These are phyloP conservation scores for Diaporthe caulivora DNA, from an alignment of 2,329 filamentous ascomycete species.

Conservation along the genomic window DNA sequence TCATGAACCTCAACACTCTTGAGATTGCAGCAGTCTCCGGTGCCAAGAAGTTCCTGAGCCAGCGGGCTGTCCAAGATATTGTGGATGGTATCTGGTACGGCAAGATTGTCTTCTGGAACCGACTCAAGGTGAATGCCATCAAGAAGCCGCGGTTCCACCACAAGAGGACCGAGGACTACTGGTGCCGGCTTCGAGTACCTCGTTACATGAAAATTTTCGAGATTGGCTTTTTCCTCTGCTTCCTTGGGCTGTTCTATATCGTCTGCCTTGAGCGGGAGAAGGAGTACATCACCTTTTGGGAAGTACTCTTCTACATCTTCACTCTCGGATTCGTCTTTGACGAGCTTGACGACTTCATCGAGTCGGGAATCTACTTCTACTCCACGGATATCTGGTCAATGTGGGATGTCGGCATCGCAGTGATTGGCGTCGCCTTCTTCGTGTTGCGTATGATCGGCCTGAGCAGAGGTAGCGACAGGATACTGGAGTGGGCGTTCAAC, in stretches of 20 bases:
- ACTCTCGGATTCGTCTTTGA: slow-evolving; percentile 30
- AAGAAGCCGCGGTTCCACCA: slow-evolving; percentile 78
- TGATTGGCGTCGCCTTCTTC: slow-evolving; percentile 61
- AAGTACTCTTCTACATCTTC: slow-evolving; percentile 30
- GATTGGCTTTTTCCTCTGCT: slow-evolving; percentile 76
- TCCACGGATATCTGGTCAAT: slow-evolving; percentile 35
- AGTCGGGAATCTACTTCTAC: slow-evolving; percentile 35
- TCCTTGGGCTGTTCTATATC: slow-evolving; percentile 49
- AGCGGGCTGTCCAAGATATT: slow-evolving; percentile 77
- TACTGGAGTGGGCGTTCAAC: slow-evolving; percentile 30
- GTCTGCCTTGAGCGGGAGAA: slow-evolving; percentile 29
- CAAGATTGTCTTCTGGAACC: slow-evolving; percentile 81
- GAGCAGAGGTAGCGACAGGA: slow-evolving; percentile 11
- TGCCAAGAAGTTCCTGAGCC: slow-evolving; percentile 79
- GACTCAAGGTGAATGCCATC: slow-evolving; percentile 70
- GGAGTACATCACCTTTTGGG: slow-evolving; percentile 23
- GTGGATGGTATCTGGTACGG: slow-evolving; percentile 80
- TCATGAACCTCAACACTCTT: slow-evolving; percentile 35
- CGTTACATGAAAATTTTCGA: slow-evolving; percentile 80
- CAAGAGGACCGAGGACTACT: slow-evolving; percentile 69
- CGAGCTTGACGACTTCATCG: slow-evolving; percentile 34
- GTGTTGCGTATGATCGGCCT: slow-evolving; percentile 34
- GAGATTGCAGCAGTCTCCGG: slow-evolving; percentile 79
- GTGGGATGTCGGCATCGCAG: slow-evolving; percentile 33
- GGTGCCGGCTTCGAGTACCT: slow-evolving; percentile 78